phyloP scores from a whole-genome alignment of 768 basidiomycete genomes.

The Boletus rubropictus region DNA sequence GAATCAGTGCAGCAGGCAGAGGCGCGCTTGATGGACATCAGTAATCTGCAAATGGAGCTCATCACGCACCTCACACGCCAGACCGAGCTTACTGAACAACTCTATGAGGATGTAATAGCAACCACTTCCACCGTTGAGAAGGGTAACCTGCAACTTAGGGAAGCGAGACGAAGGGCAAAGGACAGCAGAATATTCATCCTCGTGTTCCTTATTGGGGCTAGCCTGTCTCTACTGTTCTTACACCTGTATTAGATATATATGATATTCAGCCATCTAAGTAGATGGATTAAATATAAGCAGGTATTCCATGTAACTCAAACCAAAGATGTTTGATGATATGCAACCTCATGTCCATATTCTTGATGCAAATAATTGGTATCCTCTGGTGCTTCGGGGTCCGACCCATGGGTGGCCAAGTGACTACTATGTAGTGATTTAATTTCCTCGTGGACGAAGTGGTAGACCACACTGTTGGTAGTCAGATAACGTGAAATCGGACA shows the following conservation, averaged over 20 bases:
- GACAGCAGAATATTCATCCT: constrained; percentile 88
- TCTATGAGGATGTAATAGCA: constrained; percentile 91
- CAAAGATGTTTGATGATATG: not conserved
- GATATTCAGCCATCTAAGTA: constrained; percentile 1
- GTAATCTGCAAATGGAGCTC: constrained; percentile 87
- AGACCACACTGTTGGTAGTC: constrained; percentile 50
- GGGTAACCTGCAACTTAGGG: constrained; percentile 85
- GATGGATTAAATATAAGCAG: not conserved
- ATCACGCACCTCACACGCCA: constrained; percentile 83
- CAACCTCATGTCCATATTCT: not conserved
- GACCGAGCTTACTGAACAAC: constrained; percentile 85
- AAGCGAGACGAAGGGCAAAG: constrained; percentile 80
- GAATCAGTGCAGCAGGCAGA: constrained; percentile 91
- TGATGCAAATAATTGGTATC: constrained; percentile 32
- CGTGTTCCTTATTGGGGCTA: constrained; percentile 88
- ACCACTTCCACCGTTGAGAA: constrained; percentile 81
- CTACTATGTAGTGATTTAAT: constrained; percentile 49
- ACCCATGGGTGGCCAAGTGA: constrained; percentile 44
- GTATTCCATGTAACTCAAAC: not conserved
- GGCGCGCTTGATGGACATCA: constrained; percentile 86
- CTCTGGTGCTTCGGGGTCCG: constrained; percentile 56
- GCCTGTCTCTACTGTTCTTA: constrained; percentile 85
- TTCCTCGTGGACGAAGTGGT: constrained; percentile 56
- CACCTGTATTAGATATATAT: constrained; percentile 69
- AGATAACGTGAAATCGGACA: constrained; percentile 11